Conservation (phyloP, 225 moss, liverwort and hornwort genomes). For the Sphagnum tenellum region DNA sequence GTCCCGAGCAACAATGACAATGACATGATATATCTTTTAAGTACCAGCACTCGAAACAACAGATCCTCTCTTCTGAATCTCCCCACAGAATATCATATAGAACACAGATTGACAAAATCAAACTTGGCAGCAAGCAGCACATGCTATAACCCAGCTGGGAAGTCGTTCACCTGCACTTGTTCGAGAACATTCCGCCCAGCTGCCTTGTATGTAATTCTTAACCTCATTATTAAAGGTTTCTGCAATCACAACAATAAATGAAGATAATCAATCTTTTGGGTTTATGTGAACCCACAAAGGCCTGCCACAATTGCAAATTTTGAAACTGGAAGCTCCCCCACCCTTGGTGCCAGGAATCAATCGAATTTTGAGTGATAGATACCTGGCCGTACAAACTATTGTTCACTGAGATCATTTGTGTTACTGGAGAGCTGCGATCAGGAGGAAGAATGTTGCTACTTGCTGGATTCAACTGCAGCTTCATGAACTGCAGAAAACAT, state of each 20-base stretch:
- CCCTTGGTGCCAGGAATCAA: neutral
- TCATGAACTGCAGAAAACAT: slow-evolving; percentile 55
- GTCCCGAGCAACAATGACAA: no score
- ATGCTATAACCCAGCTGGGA: slow-evolving; percentile 73
- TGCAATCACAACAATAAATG: slow-evolving; percentile 23
- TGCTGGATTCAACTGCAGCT: slow-evolving; percentile 74
- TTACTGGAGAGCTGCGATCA: slow-evolving; percentile 41
- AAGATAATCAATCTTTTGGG: no score
- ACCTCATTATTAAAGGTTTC: slow-evolving; percentile 91
- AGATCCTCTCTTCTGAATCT: no score
- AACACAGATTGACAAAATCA: neutral
- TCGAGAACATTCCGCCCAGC: slow-evolving; percentile 60
- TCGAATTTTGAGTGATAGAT: neutral
- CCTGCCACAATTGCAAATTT: neutral
- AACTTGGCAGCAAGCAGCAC: neutral
- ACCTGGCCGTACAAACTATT: slow-evolving; percentile 83
- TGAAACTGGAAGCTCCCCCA: neutral
- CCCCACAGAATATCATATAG: no score
- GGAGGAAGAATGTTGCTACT: slow-evolving; percentile 59
- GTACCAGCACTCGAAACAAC: no score
- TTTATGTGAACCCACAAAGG: neutral
- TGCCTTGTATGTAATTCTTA: slow-evolving; percentile 74
- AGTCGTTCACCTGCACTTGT: slow-evolving; percentile 81
- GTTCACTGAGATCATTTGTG: slow-evolving; percentile 65
- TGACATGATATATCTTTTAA: no score